phyloP scores from a whole-genome alignment of 2,329 filamentous ascomycete species.

The Blumeriella jaapii region DNA sequence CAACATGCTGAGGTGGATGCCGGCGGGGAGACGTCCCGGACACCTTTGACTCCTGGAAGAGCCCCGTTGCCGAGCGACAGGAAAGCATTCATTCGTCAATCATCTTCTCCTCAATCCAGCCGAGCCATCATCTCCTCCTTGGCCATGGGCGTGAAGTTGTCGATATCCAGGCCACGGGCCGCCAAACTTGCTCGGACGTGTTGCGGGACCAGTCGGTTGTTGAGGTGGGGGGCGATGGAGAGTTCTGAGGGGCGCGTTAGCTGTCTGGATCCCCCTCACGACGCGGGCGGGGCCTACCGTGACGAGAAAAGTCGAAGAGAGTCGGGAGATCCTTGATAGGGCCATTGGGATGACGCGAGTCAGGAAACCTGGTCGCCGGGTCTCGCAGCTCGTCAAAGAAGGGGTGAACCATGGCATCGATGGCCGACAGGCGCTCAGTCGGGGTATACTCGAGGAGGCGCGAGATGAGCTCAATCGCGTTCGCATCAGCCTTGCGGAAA shows the following conservation, averaged over 20 bases:
- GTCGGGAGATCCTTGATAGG: slow-evolving; percentile 70
- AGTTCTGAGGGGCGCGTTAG: slow-evolving; percentile 51
- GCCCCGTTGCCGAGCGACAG: slow-evolving; percentile 22
- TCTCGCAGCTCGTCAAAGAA: slow-evolving; percentile 97
- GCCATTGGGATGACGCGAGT: slow-evolving; percentile 81
- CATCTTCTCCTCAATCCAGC: slow-evolving; percentile 59
- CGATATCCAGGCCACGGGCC: slow-evolving; percentile 75
- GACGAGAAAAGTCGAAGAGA: slow-evolving; percentile 86
- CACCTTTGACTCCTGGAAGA: slow-evolving; percentile 20
- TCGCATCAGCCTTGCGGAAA: slow-evolving; percentile 88
- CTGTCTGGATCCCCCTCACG: background rate
- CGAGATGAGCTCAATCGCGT: slow-evolving; percentile 91
- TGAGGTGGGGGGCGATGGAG: slow-evolving; percentile 84
- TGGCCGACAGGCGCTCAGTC: slow-evolving; percentile 82
- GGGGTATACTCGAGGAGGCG: slow-evolving; percentile 93
- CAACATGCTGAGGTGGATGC: slow-evolving; percentile 22
- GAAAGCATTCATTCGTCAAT: slow-evolving; percentile 28
- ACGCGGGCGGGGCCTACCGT: slow-evolving; percentile 49
- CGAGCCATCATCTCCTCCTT: slow-evolving; percentile 97
- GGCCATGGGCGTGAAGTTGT: slow-evolving; percentile 81
- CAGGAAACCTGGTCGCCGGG: slow-evolving; percentile 79
- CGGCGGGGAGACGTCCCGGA: slow-evolving; percentile 22
- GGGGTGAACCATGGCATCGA: slow-evolving; percentile 95
- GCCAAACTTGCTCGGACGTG: slow-evolving; percentile 68
- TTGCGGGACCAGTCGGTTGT: slow-evolving; percentile 74